Percentiles rank a stretch among this genome's conserved stretches.
Conservation (phyloP, 202 grass and related monocot species). For the Sporobolus alterniflorus region DNA sequence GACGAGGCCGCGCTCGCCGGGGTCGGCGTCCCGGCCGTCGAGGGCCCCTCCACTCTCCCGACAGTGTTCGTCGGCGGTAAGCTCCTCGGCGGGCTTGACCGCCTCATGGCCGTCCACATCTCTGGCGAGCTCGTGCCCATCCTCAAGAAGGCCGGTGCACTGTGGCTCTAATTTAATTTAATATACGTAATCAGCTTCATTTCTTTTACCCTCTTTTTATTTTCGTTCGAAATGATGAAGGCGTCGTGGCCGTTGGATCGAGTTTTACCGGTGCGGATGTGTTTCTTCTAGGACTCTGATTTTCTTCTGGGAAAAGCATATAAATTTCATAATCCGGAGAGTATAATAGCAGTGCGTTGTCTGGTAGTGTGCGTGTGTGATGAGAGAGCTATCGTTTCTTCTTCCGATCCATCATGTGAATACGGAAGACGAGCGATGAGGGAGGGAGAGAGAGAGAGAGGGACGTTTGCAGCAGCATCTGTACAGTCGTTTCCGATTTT, state of each 20-base stretch:
- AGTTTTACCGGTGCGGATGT: background rate
- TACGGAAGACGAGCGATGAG: conserved; percentile 32
- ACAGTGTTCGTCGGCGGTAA: conserved; percentile 85
- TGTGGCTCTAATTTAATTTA: conserved; percentile 73
- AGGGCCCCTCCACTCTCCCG: conserved; percentile 34
- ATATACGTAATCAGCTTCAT: background rate
- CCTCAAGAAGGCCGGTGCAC: conserved; percentile 91
- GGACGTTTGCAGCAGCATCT: conserved; percentile 26
- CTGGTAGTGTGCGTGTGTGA: background rate
- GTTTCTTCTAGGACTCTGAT: conserved; percentile 7
- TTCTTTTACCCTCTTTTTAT: background rate
- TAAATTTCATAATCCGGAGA: background rate
- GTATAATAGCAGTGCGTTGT: conserved; percentile 11
- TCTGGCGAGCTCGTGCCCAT: conserved; percentile 97
- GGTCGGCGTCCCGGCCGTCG: conserved; percentile 15
- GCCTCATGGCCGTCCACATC: conserved; percentile 97
- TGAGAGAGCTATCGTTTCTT: background rate
- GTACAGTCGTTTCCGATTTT: conserved; percentile 47
- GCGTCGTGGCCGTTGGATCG: conserved; percentile 32
- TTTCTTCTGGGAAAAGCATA: background rate
- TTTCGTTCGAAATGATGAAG: background rate
- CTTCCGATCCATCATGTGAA: conserved; percentile 17
- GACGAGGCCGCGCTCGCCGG: conserved; percentile 60
- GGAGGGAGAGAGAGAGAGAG: background rate
- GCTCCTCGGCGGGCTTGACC: conserved; percentile 79